Evolutionary conservation across 805 yeast genomes (phyloP), one percentile per base, ranked within the genome.

Genomic region (Zygosaccharomyces siamensis): DNA sequence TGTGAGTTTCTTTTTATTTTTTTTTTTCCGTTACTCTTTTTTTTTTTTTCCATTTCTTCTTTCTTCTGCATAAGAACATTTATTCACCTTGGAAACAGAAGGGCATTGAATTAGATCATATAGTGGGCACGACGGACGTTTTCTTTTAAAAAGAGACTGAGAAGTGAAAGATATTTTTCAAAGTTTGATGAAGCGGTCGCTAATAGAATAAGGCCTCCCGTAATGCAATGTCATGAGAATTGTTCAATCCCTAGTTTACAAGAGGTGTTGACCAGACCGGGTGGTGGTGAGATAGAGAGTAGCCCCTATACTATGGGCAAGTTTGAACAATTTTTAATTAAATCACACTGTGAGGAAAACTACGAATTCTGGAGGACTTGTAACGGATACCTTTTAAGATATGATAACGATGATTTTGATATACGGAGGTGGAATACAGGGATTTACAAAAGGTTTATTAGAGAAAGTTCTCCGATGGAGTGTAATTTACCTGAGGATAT

Each of bases 291-390:
- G 12, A 26, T 27, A 16, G 35, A 24, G 20, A 33, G 10, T 8
- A 45, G 18, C 11, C 58, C 61, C 3, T 54, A 53, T 39, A 50
- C 56, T 7, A 27, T 58, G 36, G 39, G 33, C 14, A 55, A 54
- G 16, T 66, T 66, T 37, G 53, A 56, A 21, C 53, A 55, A 14
- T 66, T 58, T 45, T 32, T 64, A 37, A 45, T 43, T 10, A 48
- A 49, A 27, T 51, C 60, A 14, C 69, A 66, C 42, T 65, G 68
- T 48, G 64, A 60, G 12, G 70, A 66, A 54, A 66, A 65, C 47
- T 53, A 63, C 24, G 57, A 55, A 39, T 65, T 66, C 37, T 55
- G 55, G 55, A 51, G 48, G 27, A 28, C 35, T 11, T 48, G 50
- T 27, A 48, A 51, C 23, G 44, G 47, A 41, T 51, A 51, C 24